These are phyloP conservation scores for Mucor ambiguus DNA, from an alignment of 371 early-diverging fungal species.

Conservation along the genomic window DNA sequence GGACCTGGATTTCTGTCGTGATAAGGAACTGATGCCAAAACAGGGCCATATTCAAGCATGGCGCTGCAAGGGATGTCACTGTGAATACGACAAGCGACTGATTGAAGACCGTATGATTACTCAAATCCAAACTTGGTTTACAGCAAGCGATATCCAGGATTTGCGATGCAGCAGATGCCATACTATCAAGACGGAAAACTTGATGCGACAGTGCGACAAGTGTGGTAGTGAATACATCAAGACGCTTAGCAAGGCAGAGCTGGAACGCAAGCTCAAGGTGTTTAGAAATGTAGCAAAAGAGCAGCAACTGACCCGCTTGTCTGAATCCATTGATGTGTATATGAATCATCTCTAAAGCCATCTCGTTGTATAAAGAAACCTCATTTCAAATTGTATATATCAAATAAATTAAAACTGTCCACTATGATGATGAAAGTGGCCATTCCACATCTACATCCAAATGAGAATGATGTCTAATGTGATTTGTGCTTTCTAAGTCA, in stretches of 20 bases:
- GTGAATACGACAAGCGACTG: conserved; percentile 69
- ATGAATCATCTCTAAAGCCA: conserved; percentile 9
- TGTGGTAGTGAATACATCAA: conserved; percentile 64
- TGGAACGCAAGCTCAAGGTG: conserved; percentile 58
- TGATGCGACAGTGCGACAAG: conserved; percentile 57
- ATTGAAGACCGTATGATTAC: conserved; percentile 83
- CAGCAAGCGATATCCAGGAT: conserved; percentile 87
- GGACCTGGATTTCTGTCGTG: conserved; percentile 91
- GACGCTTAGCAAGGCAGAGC: conserved; percentile 48
- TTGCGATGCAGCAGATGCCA: conserved; percentile 82
- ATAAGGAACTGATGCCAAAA: conserved; percentile 66
- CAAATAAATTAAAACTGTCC: no score
- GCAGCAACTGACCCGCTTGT: conserved; percentile 57
- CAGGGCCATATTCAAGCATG: conserved; percentile 43
- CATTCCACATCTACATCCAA: no score
- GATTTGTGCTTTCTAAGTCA: no score
- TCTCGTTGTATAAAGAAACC: not conserved
- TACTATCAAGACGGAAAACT: conserved; percentile 74
- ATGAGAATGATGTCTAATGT: no score
- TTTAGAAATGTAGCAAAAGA: conserved; percentile 68
- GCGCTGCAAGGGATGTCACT: conserved; percentile 70
- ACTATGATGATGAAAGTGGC: no score
- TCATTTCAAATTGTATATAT: no score
- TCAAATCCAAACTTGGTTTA: conserved; percentile 61
- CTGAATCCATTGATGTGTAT: conserved; percentile 60